Evolutionary conservation across 495 filamentous ascomycete species (phyloP).

Genomic region (Hyaloscypha bicolor): DNA sequence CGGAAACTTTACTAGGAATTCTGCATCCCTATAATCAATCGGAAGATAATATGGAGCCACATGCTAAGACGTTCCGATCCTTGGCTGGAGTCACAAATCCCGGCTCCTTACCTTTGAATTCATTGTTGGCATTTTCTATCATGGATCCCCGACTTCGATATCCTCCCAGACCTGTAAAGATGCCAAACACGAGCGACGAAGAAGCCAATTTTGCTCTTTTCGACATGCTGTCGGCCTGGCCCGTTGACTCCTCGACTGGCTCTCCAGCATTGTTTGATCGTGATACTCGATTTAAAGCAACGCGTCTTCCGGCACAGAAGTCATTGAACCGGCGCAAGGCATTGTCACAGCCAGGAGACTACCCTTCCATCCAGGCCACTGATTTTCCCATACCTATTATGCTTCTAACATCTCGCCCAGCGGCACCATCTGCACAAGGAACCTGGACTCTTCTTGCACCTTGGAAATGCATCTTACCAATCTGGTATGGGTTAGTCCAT

Average conservation of each 20-base stretch:
- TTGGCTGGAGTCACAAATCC: slow-evolving; percentile 75
- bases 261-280: slow-evolving; percentile 70
- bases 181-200: slow-evolving; percentile 49
- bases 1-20: slow-evolving; percentile 74
- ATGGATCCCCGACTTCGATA: slow-evolving; percentile 80
- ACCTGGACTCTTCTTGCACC: slow-evolving; percentile 86
- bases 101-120: slow-evolving; percentile 70
- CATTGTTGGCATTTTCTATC: slow-evolving; percentile 71
- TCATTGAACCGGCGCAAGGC: slow-evolving; percentile 84
- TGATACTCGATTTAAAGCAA: slow-evolving; percentile 56
- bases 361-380: slow-evolving; percentile 57
- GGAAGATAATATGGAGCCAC: slow-evolving; percentile 37
- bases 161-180: slow-evolving; percentile 56
- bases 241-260: slow-evolving; percentile 59
- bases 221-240: slow-evolving; percentile 67
- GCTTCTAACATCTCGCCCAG: slow-evolving; percentile 60
- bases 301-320: slow-evolving; percentile 77
- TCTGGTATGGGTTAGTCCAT: slow-evolving; percentile 89
- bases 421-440: slow-evolving; percentile 54
- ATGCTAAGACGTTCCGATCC: slow-evolving; percentile 60
- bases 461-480: slow-evolving; percentile 84
- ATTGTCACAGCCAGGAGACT: slow-evolving; percentile 62
- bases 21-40: slow-evolving; percentile 57
- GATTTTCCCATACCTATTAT: slow-evolving; percentile 86
- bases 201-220: slow-evolving; percentile 47